Evolutionary conservation across 1,139 yeast species (phyloP).

Genomic region (Wickerhamiella infanticola): DNA sequence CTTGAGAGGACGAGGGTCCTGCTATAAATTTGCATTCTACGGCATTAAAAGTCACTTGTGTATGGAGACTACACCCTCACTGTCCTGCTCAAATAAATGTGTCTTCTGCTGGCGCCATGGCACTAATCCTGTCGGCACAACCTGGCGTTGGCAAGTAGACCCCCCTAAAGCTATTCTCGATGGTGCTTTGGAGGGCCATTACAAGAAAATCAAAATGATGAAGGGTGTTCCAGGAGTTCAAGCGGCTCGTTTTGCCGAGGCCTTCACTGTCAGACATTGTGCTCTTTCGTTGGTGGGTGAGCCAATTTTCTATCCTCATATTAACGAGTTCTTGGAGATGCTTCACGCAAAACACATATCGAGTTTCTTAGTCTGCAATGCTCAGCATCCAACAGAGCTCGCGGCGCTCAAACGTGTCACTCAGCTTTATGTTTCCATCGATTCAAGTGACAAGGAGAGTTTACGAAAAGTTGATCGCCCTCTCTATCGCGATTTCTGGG

Average conservation of each 20-base stretch:
- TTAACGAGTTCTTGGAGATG: constrained; percentile 68
- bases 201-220: constrained; percentile 83
- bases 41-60: constrained; percentile 83
- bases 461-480: constrained; percentile 81
- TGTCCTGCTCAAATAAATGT: constrained; percentile 89
- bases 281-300: constrained; percentile 88
- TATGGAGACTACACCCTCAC: constrained; percentile 90
- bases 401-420: constrained; percentile 60
- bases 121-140: constrained; percentile 89
- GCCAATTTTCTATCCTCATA: constrained; percentile 85
- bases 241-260: constrained; percentile 79
- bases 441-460: constrained; percentile 72
- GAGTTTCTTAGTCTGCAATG: constrained; percentile 83
- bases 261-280: constrained; percentile 77
- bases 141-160: constrained; percentile 94
- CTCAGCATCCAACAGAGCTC: constrained; percentile 84
- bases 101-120: constrained; percentile 98
- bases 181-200: constrained; percentile 82
- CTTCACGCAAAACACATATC: constrained; percentile 67
- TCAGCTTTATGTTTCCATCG: constrained; percentile 82
- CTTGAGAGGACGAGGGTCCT: constrained; percentile 82
- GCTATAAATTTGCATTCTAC: constrained; percentile 84
- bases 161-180: constrained; percentile 69
- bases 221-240: constrained; percentile 92
- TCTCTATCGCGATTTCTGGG: constrained; percentile 84